Evolutionary conservation across 352 stramenopile genomes (phyloP).

Genomic region (Blastocystis sp.): DNA sequence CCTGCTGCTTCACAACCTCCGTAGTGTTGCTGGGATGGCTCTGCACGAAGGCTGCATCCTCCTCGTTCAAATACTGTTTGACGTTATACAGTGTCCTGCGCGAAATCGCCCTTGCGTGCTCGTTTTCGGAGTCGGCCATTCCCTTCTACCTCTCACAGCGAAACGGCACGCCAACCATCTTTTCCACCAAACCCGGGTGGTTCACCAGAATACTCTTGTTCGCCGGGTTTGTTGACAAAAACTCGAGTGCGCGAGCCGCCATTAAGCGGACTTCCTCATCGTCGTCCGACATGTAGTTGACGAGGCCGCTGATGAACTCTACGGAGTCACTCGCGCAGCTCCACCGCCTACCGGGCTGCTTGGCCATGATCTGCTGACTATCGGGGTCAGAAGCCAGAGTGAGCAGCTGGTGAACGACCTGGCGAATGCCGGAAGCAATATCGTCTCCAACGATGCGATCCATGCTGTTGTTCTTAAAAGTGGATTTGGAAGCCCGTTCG

Average conservation of each 20-base stretch:
- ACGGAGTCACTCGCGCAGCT: background rate
- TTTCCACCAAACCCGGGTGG: constrained; percentile 29
- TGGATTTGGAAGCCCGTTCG: background rate
- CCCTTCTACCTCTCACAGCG: constrained; percentile 41
- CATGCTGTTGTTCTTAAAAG: constrained; percentile 45
- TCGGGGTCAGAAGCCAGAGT: constrained; percentile 67
- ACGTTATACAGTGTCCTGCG: constrained; percentile 64
- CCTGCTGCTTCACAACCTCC: background rate
- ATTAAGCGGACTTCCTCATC: constrained; percentile 58
- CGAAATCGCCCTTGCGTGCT: constrained; percentile 54
- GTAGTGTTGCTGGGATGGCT: constrained; percentile 11
- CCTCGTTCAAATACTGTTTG: constrained; percentile 31
- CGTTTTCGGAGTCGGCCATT: constrained; percentile 53
- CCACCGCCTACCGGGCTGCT: constrained; percentile 7
- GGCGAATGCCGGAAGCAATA: constrained; percentile 42
- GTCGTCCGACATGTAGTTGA: constrained; percentile 47
- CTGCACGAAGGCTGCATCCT: constrained; percentile 47
- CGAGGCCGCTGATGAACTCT: constrained; percentile 62
- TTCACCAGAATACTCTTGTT: constrained; percentile 37
- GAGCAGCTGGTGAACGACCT: constrained; percentile 49
- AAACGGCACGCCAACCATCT: constrained; percentile 38
- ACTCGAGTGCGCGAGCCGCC: constrained; percentile 54
- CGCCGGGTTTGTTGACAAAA: constrained; percentile 61
- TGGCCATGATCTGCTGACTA: constrained; percentile 62
- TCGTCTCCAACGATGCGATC: constrained; percentile 63